Conservation (phyloP, 2,329 filamentous ascomycete genomes). For the Aspergillus neotritici region DNA sequence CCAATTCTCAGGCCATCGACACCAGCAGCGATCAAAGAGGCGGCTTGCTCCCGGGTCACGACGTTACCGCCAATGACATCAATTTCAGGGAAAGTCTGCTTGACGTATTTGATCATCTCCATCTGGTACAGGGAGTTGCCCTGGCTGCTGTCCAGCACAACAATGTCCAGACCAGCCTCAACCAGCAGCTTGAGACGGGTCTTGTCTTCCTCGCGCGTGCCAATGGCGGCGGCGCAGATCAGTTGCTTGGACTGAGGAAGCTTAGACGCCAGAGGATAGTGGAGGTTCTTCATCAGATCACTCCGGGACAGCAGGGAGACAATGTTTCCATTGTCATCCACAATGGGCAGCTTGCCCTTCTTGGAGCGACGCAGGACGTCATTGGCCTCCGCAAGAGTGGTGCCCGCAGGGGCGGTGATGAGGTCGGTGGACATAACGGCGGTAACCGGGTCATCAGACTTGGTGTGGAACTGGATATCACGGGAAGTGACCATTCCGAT, state of each 20-base stretch:
- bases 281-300: slow-evolving; percentile 96
- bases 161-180: slow-evolving; percentile 90
- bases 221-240: slow-evolving; percentile 89
- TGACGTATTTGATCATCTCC: slow-evolving; percentile 96
- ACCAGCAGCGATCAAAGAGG: slow-evolving; percentile 82
- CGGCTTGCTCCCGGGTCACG: slow-evolving; percentile 94
- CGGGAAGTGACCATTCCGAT: slow-evolving; percentile 96
- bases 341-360: slow-evolving; percentile 96
- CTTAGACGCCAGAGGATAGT: slow-evolving; percentile 96
- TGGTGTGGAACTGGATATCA: slow-evolving; percentile 92
- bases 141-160: slow-evolving; percentile 92
- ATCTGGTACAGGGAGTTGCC: slow-evolving; percentile 99
- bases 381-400: slow-evolving; percentile 84
- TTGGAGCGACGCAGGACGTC: slow-evolving; percentile 88
- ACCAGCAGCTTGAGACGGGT: slow-evolving; percentile 76
- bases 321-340: slow-evolving; percentile 76
- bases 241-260: slow-evolving; percentile 96
- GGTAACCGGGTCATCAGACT: slow-evolving; percentile 65
- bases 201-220: slow-evolving; percentile 92
- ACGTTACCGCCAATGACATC: slow-evolving; percentile 99
- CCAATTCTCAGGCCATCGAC: slow-evolving; percentile 96
- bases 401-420: slow-evolving; percentile 76
- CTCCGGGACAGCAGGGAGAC: slow-evolving; percentile 90
- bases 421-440: slow-evolving; percentile 95
- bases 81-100: slow-evolving; percentile 74